Conservation (phyloP, 1,284 basidiomycete genomes). For the Mycosarcoma mackinlayi region DNA sequence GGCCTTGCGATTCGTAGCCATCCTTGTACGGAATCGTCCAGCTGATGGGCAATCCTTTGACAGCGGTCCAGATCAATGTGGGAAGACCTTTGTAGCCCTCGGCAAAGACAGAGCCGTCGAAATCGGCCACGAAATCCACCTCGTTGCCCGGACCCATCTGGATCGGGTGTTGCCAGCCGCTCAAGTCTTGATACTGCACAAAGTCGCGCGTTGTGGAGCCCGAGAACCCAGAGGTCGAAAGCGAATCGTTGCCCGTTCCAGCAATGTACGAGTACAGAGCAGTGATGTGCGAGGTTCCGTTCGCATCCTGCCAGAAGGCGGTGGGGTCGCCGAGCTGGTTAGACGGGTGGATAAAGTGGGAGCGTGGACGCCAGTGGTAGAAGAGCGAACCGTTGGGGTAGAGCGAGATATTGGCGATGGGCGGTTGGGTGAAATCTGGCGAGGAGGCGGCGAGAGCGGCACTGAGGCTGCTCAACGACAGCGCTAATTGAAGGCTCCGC, state of each 20-base stretch:
- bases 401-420: constrained; percentile 27
- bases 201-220: constrained; percentile 32
- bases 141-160: constrained; percentile 36
- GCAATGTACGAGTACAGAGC: constrained; percentile 31
- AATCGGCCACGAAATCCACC: constrained; percentile 36
- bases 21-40: constrained; percentile 43
- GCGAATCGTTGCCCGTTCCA: constrained; percentile 16
- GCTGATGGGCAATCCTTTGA: constrained; percentile 32
- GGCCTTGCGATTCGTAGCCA: constrained; percentile 33
- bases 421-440: constrained; percentile 32
- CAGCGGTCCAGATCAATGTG: constrained; percentile 35
- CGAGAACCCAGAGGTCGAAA: constrained; percentile 23
- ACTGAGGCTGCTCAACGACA: constrained; percentile 7
- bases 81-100: constrained; percentile 35
- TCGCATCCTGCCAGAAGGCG: constrained; percentile 26
- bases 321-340: constrained; percentile 42
- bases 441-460: neutral
- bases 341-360: constrained; percentile 45
- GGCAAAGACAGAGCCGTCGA: constrained; percentile 34
- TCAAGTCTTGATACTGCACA: constrained; percentile 24
- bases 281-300: constrained; percentile 24
- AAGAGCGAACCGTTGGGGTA: constrained; percentile 34
- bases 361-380: constrained; percentile 38
- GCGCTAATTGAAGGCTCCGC: constrained; percentile 3
- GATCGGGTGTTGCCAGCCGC: constrained; percentile 20